Conservation (phyloP, 805 yeast genomes). For the Candida glaebosa region DNA sequence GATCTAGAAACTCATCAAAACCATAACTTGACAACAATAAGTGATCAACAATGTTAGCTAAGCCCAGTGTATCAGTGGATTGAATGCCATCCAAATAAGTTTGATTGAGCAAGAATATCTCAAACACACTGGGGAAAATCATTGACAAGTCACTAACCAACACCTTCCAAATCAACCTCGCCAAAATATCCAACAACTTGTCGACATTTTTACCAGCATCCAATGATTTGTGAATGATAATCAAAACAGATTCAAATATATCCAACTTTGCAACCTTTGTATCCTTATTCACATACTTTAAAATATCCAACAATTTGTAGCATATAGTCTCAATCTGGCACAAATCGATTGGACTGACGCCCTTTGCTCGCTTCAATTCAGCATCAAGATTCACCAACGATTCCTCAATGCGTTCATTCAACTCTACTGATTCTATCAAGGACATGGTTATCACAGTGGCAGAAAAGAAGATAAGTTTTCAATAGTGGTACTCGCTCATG, state of each 20-base stretch:
- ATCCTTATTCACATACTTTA: background rate
- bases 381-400: background rate
- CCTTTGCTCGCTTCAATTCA: background rate
- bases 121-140: slow-evolving; percentile 2
- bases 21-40: slow-evolving; percentile 1
- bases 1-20: background rate
- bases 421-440: background rate
- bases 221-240: slow-evolving; percentile 7
- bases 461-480: no score
- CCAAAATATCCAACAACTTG: slow-evolving; percentile 5
- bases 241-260: slow-evolving; percentile 1
- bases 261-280: background rate
- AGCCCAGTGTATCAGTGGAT: background rate
- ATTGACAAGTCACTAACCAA: slow-evolving; percentile 6
- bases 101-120: background rate
- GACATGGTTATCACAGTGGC: no score
- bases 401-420: background rate
- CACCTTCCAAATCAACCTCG: slow-evolving; percentile 9
- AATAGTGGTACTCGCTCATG: background rate
- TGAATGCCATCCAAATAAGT: background rate
- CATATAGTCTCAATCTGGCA: background rate
- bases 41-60: background rate
- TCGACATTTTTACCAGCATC: slow-evolving; percentile 3
- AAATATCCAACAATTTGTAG: background rate
- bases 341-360: background rate